Conservation (phyloP, 2,329 filamentous ascomycete genomes). For the Gnomoniopsis sp. region DNA sequence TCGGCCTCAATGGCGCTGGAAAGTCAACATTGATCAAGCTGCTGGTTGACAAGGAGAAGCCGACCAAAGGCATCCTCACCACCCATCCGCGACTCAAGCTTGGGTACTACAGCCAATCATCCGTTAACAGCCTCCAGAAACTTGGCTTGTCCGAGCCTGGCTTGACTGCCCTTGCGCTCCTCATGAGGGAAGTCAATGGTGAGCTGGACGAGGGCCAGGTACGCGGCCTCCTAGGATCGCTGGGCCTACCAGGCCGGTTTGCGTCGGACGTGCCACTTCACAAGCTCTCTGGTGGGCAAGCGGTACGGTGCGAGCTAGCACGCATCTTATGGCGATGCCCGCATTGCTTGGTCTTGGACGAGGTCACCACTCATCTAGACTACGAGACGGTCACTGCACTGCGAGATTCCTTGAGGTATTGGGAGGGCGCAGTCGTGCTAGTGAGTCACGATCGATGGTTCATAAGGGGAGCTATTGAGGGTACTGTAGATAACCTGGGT, state of each 20-base stretch:
- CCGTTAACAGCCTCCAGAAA: slow-evolving; percentile 64
- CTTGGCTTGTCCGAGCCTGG: slow-evolving; percentile 44
- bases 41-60: slow-evolving; percentile 57
- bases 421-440: slow-evolving; percentile 71
- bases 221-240: slow-evolving; percentile 61
- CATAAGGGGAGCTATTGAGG: slow-evolving; percentile 69
- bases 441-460: slow-evolving; percentile 84
- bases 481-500: slow-evolving; percentile 41
- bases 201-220: slow-evolving; percentile 63
- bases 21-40: slow-evolving; percentile 77
- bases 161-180: slow-evolving; percentile 62
- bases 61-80: slow-evolving; percentile 59
- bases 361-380: slow-evolving; percentile 82
- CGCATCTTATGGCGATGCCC: slow-evolving; percentile 65
- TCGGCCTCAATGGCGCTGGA: slow-evolving; percentile 77
- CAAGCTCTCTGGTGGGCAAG: slow-evolving; percentile 77
- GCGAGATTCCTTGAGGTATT: slow-evolving; percentile 61
- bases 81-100: slow-evolving; percentile 67
- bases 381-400: slow-evolving; percentile 75
- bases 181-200: slow-evolving; percentile 52
- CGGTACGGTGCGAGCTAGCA: slow-evolving; percentile 64
- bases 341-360: slow-evolving; percentile 73
- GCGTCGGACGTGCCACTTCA: slow-evolving; percentile 70
- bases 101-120: slow-evolving; percentile 78
- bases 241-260: slow-evolving; percentile 67